Conservation (phyloP, 257 asterid species). For the Lavandula angustifolia region DNA sequence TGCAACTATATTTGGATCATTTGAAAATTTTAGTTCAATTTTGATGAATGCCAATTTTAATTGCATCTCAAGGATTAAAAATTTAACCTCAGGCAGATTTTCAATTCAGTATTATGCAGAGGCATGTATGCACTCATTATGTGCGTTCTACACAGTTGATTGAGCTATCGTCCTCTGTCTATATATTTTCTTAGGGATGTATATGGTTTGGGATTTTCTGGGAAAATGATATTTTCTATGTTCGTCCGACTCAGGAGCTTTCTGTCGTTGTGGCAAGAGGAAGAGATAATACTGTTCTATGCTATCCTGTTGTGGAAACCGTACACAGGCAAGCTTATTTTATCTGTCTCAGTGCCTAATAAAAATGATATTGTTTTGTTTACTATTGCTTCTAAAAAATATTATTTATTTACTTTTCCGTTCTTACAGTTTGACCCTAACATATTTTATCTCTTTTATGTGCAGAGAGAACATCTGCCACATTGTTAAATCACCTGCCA, state of each 20-base stretch:
- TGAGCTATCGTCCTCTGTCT: slow-evolving; percentile 11
- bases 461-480: slow-evolving; percentile 91
- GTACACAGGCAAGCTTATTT: slow-evolving; percentile 61
- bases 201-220: slow-evolving; percentile 7
- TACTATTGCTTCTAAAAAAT: slow-evolving; percentile 10
- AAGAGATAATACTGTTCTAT: slow-evolving; percentile 57
- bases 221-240: slow-evolving; percentile 17
- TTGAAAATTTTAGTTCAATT: background rate
- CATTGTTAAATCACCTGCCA: slow-evolving; percentile 91
- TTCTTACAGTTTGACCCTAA: slow-evolving; percentile 7
- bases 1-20: background rate
- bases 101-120: slow-evolving; percentile 1
- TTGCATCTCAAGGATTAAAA: background rate
- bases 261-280: slow-evolving; percentile 96
- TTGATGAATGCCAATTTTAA: background rate
- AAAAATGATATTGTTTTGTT: background rate
- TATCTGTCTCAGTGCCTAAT: slow-evolving; percentile 2
- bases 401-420: slow-evolving; percentile 3
- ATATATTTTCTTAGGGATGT: background rate
- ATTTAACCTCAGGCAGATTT: background rate
- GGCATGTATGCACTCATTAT: background rate
- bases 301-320: slow-evolving; percentile 94
- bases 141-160: background rate
- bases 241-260: slow-evolving; percentile 62
- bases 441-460: background rate